Base-by-base conservation (phyloP, 805 yeast species). In the Starmerella lactis-condensi region DNA sequence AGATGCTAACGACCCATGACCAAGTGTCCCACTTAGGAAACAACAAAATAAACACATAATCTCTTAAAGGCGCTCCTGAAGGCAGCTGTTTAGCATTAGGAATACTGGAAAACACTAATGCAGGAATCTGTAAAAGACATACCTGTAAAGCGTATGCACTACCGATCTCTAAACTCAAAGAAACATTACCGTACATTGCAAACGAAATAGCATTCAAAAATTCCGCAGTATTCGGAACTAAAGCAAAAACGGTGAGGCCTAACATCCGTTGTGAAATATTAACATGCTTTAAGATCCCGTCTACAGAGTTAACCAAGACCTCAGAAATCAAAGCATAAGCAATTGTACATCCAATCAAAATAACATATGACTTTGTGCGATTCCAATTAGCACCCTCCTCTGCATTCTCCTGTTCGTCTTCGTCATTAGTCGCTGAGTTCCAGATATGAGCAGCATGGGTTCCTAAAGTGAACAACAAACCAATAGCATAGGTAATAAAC, bases 391-490 rank as follows among this genome's bases (percentile, higher is more conserved):
- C 96, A 0, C 95, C 91, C 8, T 39, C 43, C 28, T 38, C 43
- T 20, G 10, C 23, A 24, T 85, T 95, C 1, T 92, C 91, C n/a
- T 47, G 51, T 9, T 45, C 52, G 24, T 52, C 34, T 31, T 63
- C 66, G 2, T 56, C 47, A 10, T 56, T 51, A 5, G 64, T 63
- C 3, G 74, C 72, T 1, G 72, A 67, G 28, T 79, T 77, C 98
- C 98, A 89, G 41, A 89, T 89, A 57, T 82, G 61, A 1, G 93
- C 85, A 0, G 98, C 98, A 54, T 89, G 98, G 0, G 96, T 89
- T 46, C 93, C 68, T 46, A 89, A 64, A 0, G 98, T 89, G 52
- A 89, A 89, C 67, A 81, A 73, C 26, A 89, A 59, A 1, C 98
- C 96, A 52, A 83, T 72, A 15, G 70, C 65, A 50, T 89, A 89